A percentile compares a stretch with the other conserved stretches of the same genome.
phyloP scores from a whole-genome alignment of 1,284 basidiomycete species.

The Trametes pubescens region DNA sequence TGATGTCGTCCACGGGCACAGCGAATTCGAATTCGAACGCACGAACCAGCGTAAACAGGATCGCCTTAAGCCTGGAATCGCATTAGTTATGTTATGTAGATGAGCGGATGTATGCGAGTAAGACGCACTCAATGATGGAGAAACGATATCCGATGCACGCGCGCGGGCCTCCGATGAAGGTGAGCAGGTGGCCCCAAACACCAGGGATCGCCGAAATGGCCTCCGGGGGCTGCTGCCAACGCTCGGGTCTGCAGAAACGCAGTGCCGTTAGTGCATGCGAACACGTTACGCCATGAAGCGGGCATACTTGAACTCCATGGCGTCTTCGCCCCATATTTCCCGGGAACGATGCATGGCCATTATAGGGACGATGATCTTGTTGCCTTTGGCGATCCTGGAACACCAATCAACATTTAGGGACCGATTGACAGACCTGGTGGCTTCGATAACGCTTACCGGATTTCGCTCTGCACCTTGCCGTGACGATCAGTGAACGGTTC shows the following conservation, averaged over 20 bases:
- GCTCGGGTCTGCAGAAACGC: conserved; percentile 59
- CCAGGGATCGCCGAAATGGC: conserved; percentile 57
- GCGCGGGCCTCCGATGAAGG: conserved; percentile 68
- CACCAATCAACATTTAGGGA: neutral
- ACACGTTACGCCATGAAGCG: neutral
- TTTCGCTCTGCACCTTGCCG: conserved; percentile 39
- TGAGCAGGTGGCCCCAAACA: conserved; percentile 63
- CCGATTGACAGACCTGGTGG: no score
- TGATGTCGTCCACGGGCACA: conserved; percentile 44
- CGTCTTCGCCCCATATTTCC: conserved; percentile 64
- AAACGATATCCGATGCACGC: conserved; percentile 77
- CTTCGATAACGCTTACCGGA: conserved; percentile 31
- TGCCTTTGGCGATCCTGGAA: conserved; percentile 51
- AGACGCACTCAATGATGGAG: conserved; percentile 55
- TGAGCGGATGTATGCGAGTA: no score
- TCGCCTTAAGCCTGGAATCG: conserved; percentile 55
- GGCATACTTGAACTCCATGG: conserved; percentile 55
- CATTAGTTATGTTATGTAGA: no score
- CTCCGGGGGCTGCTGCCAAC: conserved; percentile 58
- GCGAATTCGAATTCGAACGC: conserved; percentile 64
- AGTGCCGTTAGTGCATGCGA: conserved; percentile 22
- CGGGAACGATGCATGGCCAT: conserved; percentile 53
- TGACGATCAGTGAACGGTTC: conserved; percentile 42
- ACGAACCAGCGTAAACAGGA: conserved; percentile 66
- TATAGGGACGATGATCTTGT: conserved; percentile 57